A percentile compares a stretch with the other conserved stretches of the same genome.
Evolutionary conservation across 306 rosid genomes (phyloP).

Genomic region (Dalbergia cochinchinensis): DNA sequence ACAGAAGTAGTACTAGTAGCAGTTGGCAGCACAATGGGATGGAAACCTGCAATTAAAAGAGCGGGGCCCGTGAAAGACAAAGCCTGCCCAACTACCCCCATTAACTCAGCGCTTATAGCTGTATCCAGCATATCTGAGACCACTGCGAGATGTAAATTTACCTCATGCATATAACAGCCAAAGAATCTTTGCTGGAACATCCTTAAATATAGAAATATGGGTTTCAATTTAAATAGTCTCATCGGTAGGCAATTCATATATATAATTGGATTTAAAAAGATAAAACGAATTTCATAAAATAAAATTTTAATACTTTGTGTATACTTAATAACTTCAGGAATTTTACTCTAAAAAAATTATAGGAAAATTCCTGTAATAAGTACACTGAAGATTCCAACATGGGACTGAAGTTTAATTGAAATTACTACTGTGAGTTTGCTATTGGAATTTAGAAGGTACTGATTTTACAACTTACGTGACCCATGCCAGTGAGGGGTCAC

Average conservation of each 20-base stretch:
- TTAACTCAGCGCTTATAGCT: conserved; percentile 51
- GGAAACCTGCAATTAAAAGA: conserved; percentile 42
- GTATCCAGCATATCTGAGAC: conserved; percentile 44
- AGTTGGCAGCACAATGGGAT: conserved; percentile 24
- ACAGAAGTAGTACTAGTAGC: neutral
- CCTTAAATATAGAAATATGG: neutral
- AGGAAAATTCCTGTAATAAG: neutral
- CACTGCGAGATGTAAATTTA: conserved; percentile 22
- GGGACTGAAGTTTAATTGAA: conserved; percentile 32
- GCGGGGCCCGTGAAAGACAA: conserved; percentile 51
- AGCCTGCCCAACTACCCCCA: conserved; percentile 49
- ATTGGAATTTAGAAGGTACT: conserved; percentile 19
- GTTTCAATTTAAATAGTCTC: neutral
- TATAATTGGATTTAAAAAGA: too few species aligned
- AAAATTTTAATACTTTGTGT: too few species aligned
- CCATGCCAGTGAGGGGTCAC: conserved; percentile 39
- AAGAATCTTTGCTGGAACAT: conserved; percentile 31
- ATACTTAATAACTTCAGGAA: too few species aligned
- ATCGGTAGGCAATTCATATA: neutral
- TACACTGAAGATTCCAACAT: conserved; percentile 3
- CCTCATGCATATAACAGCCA: conserved; percentile 22
- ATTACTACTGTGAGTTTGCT: conserved; percentile 8
- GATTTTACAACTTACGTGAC: conserved; percentile 41
- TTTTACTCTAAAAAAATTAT: too few species aligned
- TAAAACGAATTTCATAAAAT: too few species aligned